These are phyloP conservation scores for Plantago elongata DNA, from an alignment of 257 asterid species.

Conservation along the genomic window DNA sequence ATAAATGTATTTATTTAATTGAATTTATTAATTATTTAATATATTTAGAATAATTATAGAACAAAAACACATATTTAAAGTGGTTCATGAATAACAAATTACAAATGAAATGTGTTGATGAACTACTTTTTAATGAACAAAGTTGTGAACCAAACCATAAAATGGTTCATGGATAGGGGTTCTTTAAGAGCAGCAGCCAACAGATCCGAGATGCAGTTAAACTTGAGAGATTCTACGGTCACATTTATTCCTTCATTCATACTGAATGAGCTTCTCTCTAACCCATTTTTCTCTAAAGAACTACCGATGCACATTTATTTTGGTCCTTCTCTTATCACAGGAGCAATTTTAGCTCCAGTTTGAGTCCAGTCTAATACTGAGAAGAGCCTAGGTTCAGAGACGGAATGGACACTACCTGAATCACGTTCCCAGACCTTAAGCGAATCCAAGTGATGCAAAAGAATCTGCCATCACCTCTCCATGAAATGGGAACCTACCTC, in stretches of 20 bases:
- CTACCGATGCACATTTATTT: conserved; percentile 58
- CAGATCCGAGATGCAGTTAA: conserved; percentile 89
- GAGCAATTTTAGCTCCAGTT: conserved; percentile 80
- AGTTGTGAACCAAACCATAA: too few relatives aligned
- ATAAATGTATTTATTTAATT: too few relatives aligned
- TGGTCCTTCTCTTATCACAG: conserved; percentile 49
- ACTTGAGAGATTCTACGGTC: conserved; percentile 60
- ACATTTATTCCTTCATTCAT: conserved; percentile 47
- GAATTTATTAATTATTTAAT: too few relatives aligned
- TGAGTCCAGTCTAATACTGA: conserved; percentile 79
- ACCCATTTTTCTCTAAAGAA: conserved; percentile 82
- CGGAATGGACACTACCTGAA: conserved; percentile 72
- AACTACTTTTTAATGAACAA: too few relatives aligned
- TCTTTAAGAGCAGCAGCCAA: conserved; percentile 78
- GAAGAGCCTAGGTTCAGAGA: conserved; percentile 68
- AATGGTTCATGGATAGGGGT: too few relatives aligned
- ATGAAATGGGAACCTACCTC: conserved; percentile 64
- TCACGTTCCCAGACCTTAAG: conserved; percentile 98
- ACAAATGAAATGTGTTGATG: too few relatives aligned
- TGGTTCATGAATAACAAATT: too few relatives aligned
- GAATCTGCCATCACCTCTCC: conserved; percentile 96
- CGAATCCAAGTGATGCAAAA: conserved; percentile 69
- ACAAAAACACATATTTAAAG: too few relatives aligned
- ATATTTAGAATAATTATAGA: too few relatives aligned
- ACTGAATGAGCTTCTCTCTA: conserved; percentile 82